Percentiles rank a stretch among this genome's conserved stretches.
These are phyloP conservation scores for Schwanniomyces etchellsii DNA, from an alignment of 1,139 yeast genomes.

Conservation along the genomic window DNA sequence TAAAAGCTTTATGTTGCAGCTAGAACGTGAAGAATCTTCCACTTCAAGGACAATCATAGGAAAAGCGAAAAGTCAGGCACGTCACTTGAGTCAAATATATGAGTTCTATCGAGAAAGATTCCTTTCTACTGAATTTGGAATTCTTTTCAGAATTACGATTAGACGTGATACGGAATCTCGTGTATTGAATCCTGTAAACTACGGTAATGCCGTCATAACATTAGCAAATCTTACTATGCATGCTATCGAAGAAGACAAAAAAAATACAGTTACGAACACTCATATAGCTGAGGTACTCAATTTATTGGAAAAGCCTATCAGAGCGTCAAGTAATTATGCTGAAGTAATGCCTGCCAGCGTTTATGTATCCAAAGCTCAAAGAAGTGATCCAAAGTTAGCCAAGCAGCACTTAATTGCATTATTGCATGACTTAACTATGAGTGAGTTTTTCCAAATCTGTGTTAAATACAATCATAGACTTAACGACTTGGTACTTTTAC, in stretches of 20 bases:
- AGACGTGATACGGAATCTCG: slow-evolving; percentile 56
- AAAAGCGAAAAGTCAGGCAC: neutral
- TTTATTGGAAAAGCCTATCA: slow-evolving; percentile 52
- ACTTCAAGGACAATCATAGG: neutral
- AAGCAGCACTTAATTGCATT: slow-evolving; percentile 42
- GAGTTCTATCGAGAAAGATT: slow-evolving; percentile 12
- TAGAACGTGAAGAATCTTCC: neutral
- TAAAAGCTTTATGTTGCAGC: neutral
- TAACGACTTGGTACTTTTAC: slow-evolving; percentile 57
- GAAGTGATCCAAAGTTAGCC: slow-evolving; percentile 12
- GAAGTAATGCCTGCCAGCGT: slow-evolving; percentile 41
- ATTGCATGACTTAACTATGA: slow-evolving; percentile 57
- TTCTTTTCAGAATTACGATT: slow-evolving; percentile 42
- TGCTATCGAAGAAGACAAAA: slow-evolving; percentile 61
- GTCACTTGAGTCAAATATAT: slow-evolving; percentile 3
- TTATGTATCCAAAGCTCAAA: slow-evolving; percentile 30
- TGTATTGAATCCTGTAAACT: slow-evolving; percentile 50
- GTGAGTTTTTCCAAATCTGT: slow-evolving; percentile 59
- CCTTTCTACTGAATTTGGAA: slow-evolving; percentile 33
- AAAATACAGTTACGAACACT: slow-evolving; percentile 44
- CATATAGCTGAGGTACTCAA: slow-evolving; percentile 54
- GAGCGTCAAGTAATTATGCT: slow-evolving; percentile 33
- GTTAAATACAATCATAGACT: slow-evolving; percentile 55
- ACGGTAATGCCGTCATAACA: slow-evolving; percentile 62
- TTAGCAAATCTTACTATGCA: slow-evolving; percentile 52